phyloP scores from a whole-genome alignment of 495 filamentous ascomycete species.

The Wilcoxina mikolae region DNA sequence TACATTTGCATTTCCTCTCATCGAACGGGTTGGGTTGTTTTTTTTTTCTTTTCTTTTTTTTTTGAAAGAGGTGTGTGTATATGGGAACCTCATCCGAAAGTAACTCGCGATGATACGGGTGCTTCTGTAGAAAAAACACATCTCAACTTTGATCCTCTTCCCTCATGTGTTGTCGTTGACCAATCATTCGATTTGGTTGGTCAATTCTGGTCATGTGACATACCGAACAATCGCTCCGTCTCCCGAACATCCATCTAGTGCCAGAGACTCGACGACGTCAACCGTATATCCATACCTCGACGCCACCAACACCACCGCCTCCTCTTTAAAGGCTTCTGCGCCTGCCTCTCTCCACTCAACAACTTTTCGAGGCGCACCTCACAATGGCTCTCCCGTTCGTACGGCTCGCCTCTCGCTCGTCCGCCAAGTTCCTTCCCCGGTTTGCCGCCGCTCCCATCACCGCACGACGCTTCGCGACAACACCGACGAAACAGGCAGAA shows the following conservation, averaged over 20 bases:
- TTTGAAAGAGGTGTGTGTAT: background rate
- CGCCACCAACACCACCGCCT: constrained; percentile 8
- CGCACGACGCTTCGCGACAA: constrained; percentile 9
- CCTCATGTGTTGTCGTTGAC: too few species aligned
- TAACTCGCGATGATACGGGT: background rate
- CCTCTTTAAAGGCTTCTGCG: constrained; percentile 4
- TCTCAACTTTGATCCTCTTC: too few species aligned
- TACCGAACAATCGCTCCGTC: too few species aligned
- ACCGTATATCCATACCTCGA: constrained; percentile 4
- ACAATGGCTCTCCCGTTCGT: constrained; percentile 53
- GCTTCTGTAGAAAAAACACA: background rate
- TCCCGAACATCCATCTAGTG: background rate
- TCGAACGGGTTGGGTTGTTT: background rate
- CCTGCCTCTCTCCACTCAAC: constrained; percentile 22
- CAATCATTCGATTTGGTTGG: too few species aligned
- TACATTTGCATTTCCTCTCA: background rate
- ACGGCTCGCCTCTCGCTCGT: constrained; percentile 39
- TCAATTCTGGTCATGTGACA: too few species aligned
- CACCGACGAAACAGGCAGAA: constrained; percentile 10
- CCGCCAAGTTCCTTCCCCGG: constrained; percentile 11
- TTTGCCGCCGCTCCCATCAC: background rate
- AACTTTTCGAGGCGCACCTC: constrained; percentile 10
- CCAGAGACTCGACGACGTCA: constrained; percentile 16
- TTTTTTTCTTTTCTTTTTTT: background rate
- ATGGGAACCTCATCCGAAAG: background rate